Conservation (phyloP, 2,329 filamentous ascomycete species). For the Hypoxylon sp. region DNA sequence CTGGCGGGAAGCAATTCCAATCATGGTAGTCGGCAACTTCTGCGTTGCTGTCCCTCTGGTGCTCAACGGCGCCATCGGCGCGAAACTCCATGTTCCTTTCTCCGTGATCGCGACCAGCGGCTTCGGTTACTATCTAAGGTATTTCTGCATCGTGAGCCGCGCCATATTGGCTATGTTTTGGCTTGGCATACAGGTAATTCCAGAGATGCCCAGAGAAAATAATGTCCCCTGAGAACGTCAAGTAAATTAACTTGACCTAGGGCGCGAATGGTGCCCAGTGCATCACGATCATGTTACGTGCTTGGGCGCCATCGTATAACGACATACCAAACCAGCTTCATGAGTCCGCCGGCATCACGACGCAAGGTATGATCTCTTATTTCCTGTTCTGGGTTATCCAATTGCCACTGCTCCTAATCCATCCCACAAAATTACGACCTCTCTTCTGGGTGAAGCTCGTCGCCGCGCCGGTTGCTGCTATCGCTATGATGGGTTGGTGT, state of each 20-base stretch:
- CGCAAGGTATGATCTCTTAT: conserved; percentile 64
- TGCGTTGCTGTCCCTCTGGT: conserved; percentile 70
- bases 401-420: conserved; percentile 53
- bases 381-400: conserved; percentile 68
- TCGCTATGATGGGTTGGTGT: conserved; percentile 75
- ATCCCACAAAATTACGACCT: conserved; percentile 57
- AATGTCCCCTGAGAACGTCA: neutral
- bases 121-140: conserved; percentile 63
- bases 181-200: conserved; percentile 69
- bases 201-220: neutral
- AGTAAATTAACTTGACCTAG: conserved; percentile 62
- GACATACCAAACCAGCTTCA: conserved; percentile 68
- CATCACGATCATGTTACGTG: conserved; percentile 60
- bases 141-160: conserved; percentile 58
- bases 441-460: conserved; percentile 65
- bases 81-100: conserved; percentile 64
- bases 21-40: conserved; percentile 70
- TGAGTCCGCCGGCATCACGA: conserved; percentile 66
- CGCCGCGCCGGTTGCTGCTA: conserved; percentile 69
- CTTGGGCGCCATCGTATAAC: conserved; percentile 70
- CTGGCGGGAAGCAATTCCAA: conserved; percentile 55
- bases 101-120: conserved; percentile 61
- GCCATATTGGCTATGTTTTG: conserved; percentile 65
- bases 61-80: conserved; percentile 64
- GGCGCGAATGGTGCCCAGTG: conserved; percentile 72